Base-by-base conservation (phyloP, 2,329 filamentous ascomycete genomes). In the Fusarium verrucosum region DNA sequence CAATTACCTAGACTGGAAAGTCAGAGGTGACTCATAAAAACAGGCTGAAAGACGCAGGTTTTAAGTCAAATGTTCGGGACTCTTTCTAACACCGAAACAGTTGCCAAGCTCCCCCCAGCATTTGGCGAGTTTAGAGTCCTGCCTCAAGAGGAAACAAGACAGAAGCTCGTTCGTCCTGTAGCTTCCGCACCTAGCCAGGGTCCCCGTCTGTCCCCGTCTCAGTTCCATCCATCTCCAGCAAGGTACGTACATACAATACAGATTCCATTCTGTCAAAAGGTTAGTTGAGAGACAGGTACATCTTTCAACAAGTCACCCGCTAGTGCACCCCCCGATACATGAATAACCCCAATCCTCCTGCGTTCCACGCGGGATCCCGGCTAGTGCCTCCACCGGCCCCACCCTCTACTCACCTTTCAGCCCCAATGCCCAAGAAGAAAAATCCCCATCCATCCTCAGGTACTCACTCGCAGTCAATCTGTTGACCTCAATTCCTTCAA, bases 291-390 rank as follows among this genome's bases (percentile, higher is more conserved):
- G 47, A 44, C n/a, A n/a, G n/a, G n/a, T 50, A 50, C 50, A 37
- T 52, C 17, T 30, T 51, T n/a, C 26, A 32, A 20, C 28, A 51
- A 46, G 40, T 51, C 40, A 17, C 40, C 28, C 49, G 28, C 49
- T 46, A 51, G 40, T 51, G n/a, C n/a, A n/a, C 16, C 43, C 65
- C 68, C 51, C 68, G 68, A 70, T 70, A 70, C 62, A 67, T 50
- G 58, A 69, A 70, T 70, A 69, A 44, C 46, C 42, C 50, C 59
- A 59, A 58, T 52, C 54, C 42, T 52, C 55, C 57, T 53, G 26
- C 58, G 52, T 58, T 58, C 58, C 64, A 70, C 68, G 68, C 65
- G 68, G 62, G 54, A 70, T 65, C 61, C 66, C 58, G 61, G 54
- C 52, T 53, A 62, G 47, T 33, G 14, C 23, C 32, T 25, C 60